Evolutionary conservation across 2,329 filamentous ascomycete species (phyloP), one percentile per base, ranked within the genome.

Genomic region (Ophiostoma australiae): DNA sequence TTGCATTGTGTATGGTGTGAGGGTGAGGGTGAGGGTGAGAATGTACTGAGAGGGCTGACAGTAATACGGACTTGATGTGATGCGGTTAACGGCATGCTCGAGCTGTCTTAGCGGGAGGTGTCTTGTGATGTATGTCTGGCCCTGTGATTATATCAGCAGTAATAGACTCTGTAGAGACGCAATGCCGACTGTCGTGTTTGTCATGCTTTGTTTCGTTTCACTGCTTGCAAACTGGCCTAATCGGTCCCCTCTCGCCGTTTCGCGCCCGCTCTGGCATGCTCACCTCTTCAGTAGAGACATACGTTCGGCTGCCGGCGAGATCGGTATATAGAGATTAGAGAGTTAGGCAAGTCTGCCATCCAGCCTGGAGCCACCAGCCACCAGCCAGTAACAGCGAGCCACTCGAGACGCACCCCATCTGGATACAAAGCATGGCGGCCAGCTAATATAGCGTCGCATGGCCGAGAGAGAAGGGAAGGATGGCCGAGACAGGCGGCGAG

Each of bases 391-490:
- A 48, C 44, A 48, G 7, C 17, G 52, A 58, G 52, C 52, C n/a
- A 13, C n/a, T 58, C 10, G 27, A 23, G 8, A 11, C 20, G n/a
- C n/a, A 31, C 27, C n/a, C 17, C 23, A 23, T 27, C 48, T 20
- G 23, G 27, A 61, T 31, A 17, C 20, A 61, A 17, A 61, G 55
- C 48, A 3, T 55, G 48, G 48, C 7, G 48, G 48, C 48, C 55
- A 63, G 58, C 27, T 63, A 20, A 13, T 58, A 11, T 66, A 66
- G 63, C 63, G 63, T 37, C 35, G 63, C 63, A 66, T 66, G 63
- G 35, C 17, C 33, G 39, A 48, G 13, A 31, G 37, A 67, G n/a
- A 44, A 44, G n/a, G 66, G 37, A 67, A 44, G 13, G 1, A 44
- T 1, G 66, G n/a, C 37, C 37, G 39, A 67, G 66, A 15, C 17